Base-by-base conservation (phyloP, 257 asterid species). In the Plantago major region DNA sequence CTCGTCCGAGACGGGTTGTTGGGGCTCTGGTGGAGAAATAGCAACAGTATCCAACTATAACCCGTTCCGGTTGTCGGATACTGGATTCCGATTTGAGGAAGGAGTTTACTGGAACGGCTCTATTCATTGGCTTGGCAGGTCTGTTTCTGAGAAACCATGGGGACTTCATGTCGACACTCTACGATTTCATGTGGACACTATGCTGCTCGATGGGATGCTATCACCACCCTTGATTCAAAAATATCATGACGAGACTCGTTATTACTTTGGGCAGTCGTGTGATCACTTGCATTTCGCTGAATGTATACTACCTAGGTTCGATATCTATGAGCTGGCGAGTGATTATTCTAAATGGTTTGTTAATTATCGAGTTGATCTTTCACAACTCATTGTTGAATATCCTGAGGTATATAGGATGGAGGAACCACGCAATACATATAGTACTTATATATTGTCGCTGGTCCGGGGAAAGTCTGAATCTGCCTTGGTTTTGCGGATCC, bases 291-390 rank as follows among this genome's bases (percentile, higher is more conserved):
- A 72, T 49, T 44, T 60, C 10, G 62, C 65, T 62, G 67, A 62
- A 18, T 46, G 12, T 4, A 42, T 14, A 9, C 5, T 51, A 1
- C 55, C 56, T 12, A 44, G 26, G 22, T 65, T 74, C 13, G 50
- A 42, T 50, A 47, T 60, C 7, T 69, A 65, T 48, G 75, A 74
- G 62, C 47, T 69, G 75, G 43, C 30, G 28, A 60, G 47, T 15
- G 79, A 69, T 42, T 69, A 64, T 19, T 68, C 75, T 1, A 68
- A 54, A 8, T 68, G 78, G 78, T 64, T 64, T 18, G 65, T 69
- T 26, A 74, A 69, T 59, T 73, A 59, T 43, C 17, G 11, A 2
- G 70, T 69, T 33, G 67, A 69, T 43, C 62, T 74, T 43, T 62
- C 51, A 10, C 44, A 0, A 9, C 9, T 69, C 22, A 37, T 50